These are phyloP conservation scores for Crocinoboletus sp. DNA, from an alignment of 1,284 basidiomycete genomes.

Conservation along the genomic window DNA sequence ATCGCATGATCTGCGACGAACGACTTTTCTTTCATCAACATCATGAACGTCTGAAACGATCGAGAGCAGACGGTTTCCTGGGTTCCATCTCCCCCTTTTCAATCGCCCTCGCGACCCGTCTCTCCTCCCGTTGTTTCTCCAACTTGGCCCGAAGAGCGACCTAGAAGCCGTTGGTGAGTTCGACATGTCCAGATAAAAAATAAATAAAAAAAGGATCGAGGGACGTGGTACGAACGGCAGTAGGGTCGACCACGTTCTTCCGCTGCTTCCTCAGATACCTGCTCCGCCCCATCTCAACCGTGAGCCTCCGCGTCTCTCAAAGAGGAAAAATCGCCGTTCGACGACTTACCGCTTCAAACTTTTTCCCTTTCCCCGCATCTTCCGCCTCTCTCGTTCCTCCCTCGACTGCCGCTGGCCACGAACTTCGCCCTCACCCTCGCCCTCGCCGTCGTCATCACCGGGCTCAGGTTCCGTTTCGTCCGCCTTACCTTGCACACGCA, in stretches of 20 bases:
- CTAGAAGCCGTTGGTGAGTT: no score
- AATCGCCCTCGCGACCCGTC: conserved; percentile 40
- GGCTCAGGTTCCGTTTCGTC: conserved; percentile 57
- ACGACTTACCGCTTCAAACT: conserved; percentile 66
- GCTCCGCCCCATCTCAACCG: background rate
- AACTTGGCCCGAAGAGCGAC: conserved; percentile 66
- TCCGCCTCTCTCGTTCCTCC: conserved; percentile 68
- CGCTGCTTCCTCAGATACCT: conserved; percentile 81
- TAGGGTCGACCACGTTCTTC: conserved; percentile 90
- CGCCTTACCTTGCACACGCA: conserved; percentile 66
- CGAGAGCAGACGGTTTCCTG: conserved; percentile 57
- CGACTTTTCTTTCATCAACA: no score
- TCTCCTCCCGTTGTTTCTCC: conserved; percentile 58
- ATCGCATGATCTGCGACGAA: no score
- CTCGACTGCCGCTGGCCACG: conserved; percentile 31
- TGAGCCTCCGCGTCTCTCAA: no score
- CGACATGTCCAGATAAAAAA: background rate
- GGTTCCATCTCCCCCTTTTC: conserved; percentile 38
- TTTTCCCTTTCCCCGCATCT: conserved; percentile 83
- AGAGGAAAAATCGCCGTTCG: background rate
- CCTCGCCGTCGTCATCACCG: conserved; percentile 33
- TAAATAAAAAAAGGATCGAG: background rate
- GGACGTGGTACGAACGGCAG: conserved; percentile 54
- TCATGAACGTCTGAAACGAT: conserved; percentile 50
- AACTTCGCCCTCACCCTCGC: conserved; percentile 26